A percentile compares a stretch with the other conserved stretches of the same genome.
Conservation (phyloP, 257 asterid genomes). For the Nicotiana sylvestris region DNA sequence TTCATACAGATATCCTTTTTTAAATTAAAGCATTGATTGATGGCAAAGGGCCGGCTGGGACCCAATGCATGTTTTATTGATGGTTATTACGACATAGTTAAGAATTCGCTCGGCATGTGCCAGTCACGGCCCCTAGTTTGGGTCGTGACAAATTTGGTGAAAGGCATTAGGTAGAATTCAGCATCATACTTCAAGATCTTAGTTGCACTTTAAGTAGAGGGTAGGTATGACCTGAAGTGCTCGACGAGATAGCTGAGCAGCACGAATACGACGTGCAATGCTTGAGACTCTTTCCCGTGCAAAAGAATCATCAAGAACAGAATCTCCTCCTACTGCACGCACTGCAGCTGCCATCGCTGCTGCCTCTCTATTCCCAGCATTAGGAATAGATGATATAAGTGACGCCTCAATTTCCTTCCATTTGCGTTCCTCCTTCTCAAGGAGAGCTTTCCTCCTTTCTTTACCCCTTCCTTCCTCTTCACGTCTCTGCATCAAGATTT, state of each 20-base stretch:
- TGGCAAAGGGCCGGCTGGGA: background rate
- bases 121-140: background rate
- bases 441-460: constrained; percentile 93
- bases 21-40: constrained; percentile 2
- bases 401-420: constrained; percentile 99
- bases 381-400: constrained; percentile 88
- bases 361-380: constrained; percentile 99
- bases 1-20: background rate
- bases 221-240: constrained; percentile 67
- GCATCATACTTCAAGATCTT: background rate
- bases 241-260: constrained; percentile 87
- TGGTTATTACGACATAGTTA: background rate
- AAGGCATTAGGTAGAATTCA: background rate
- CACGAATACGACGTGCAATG: constrained; percentile 93
- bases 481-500: constrained; percentile 94
- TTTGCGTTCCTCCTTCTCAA: constrained; percentile 97
- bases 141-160: background rate
- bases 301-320: constrained; percentile 89
- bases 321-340: constrained; percentile 99
- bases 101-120: background rate
- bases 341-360: constrained; percentile 99
- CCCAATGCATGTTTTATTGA: constrained; percentile 1
- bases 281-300: constrained; percentile 96
- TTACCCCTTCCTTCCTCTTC: constrained; percentile 99
- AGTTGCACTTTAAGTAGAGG: background rate